Conservation (phyloP, 768 basidiomycete species). For the Mycena floridula region DNA sequence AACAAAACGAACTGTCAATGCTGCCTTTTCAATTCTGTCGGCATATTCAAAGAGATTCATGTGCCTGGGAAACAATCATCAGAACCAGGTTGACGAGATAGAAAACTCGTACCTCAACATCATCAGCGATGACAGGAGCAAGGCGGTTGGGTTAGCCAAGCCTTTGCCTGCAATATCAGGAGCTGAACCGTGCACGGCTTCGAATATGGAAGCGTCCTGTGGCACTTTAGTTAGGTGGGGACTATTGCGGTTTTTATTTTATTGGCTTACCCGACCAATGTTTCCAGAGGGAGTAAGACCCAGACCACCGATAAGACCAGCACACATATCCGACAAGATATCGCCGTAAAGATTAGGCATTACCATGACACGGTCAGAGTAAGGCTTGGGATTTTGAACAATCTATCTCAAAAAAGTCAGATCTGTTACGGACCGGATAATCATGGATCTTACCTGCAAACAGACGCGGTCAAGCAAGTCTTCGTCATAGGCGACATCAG, state of each 20-base stretch:
- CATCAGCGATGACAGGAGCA: constrained; percentile 93
- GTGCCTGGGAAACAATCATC: constrained; percentile 63
- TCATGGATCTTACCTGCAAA: constrained; percentile 55
- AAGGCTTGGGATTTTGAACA: constrained; percentile 90
- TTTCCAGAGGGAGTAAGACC: constrained; percentile 97
- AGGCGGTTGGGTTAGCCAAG: constrained; percentile 98
- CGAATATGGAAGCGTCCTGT: constrained; percentile 97
- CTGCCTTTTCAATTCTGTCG: constrained; percentile 85
- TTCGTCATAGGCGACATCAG: constrained; percentile 90
- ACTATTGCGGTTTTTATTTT: no score
- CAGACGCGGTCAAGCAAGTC: constrained; percentile 96
- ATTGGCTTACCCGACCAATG: constrained; percentile 79
- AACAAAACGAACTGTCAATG: constrained; percentile 64
- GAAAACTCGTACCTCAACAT: constrained; percentile 88
- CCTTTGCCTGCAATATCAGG: constrained; percentile 98
- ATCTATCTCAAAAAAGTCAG: constrained; percentile 40
- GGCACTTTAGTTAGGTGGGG: constrained; percentile 12
- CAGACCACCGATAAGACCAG: constrained; percentile 95
- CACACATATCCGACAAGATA: constrained; percentile 97
- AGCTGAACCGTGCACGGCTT: constrained; percentile 98
- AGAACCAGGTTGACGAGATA: constrained; percentile 12
- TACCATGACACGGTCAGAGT: constrained; percentile 96
- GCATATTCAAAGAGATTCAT: constrained; percentile 87
- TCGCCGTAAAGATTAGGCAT: constrained; percentile 99
- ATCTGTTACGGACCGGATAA: neutral